These are phyloP conservation scores for Chrysosporium queenslandicum DNA, from an alignment of 2,329 filamentous ascomycete species.

Conservation along the genomic window DNA sequence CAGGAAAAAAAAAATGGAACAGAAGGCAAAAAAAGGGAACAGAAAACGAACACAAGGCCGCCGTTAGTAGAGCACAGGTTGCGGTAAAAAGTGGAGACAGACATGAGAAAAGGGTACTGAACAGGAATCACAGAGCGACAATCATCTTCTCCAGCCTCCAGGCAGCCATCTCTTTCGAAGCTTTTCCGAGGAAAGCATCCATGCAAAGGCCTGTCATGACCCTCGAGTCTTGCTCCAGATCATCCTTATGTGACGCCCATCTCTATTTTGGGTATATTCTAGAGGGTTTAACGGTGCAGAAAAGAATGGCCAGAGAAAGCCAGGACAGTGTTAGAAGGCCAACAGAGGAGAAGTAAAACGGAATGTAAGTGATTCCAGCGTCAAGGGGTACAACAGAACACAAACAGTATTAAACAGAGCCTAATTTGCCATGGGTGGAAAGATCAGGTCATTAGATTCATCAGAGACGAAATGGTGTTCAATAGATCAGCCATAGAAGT, in stretches of 20 bases:
- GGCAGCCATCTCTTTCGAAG: not conserved
- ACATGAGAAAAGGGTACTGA: not conserved
- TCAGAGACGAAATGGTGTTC: not conserved
- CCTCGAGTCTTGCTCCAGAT: conserved; percentile 1
- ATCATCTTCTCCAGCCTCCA: not conserved
- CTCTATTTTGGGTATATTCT: conserved; percentile 8
- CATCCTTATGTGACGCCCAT: conserved; percentile 1
- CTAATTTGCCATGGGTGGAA: not conserved
- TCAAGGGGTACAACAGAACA: not conserved
- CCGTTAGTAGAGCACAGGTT: not conserved
- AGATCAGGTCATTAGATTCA: not conserved
- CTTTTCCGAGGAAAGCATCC: not conserved
- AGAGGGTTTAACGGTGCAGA: conserved; percentile 2
- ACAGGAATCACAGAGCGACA: not conserved
- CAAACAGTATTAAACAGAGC: not conserved
- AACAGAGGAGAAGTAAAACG: not conserved
- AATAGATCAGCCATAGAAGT: not conserved
- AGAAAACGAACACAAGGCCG: not conserved
- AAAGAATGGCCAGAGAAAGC: not conserved
- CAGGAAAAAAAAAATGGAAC: not conserved
- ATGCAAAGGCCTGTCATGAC: not conserved
- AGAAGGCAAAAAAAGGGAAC: not conserved
- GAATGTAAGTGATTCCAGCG: not conserved
- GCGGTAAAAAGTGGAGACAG: not conserved
- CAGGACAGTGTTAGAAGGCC: not conserved